Evolutionary conservation across 208 protist genomes (phyloP).

Genomic region (Wallacemonas sp.): DNA sequence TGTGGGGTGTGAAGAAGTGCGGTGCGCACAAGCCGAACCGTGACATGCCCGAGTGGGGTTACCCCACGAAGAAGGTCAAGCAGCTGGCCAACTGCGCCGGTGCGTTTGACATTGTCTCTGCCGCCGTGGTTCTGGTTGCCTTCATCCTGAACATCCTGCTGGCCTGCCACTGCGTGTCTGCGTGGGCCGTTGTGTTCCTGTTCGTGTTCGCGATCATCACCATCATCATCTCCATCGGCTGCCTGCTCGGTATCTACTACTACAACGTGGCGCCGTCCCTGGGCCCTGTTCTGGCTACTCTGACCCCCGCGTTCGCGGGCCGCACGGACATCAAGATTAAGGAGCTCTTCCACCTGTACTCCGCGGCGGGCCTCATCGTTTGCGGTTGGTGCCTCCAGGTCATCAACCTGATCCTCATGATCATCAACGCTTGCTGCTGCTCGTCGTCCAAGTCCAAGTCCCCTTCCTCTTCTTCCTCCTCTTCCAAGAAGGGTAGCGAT

Average conservation of each 20-base stretch:
- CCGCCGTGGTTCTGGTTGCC: conserved; percentile 6
- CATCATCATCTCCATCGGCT: conserved; percentile 25
- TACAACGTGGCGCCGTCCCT: not conserved
- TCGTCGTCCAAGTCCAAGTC: no score
- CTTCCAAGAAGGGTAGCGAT: no score
- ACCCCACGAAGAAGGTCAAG: conserved; percentile 12
- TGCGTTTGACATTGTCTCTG: conserved; percentile 23
- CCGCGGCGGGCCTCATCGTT: conserved; percentile 13
- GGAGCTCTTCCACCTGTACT: conserved; percentile 23
- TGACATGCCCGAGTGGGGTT: not conserved
- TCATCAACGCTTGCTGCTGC: conserved; percentile 27
- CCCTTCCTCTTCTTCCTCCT: no score
- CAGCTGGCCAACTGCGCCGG: conserved; percentile 15
- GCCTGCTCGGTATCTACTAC: conserved; percentile 27
- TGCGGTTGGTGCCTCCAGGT: conserved; percentile 28
- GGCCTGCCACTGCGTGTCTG: conserved; percentile 16
- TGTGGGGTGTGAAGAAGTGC: conserved; percentile 24
- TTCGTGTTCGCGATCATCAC: conserved; percentile 20
- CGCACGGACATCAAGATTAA: not conserved
- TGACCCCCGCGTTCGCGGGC: not conserved
- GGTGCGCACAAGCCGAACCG: conserved; percentile 21
- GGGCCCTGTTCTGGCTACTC: not conserved
- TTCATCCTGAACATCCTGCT: conserved; percentile 17
- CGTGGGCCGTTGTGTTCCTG: not conserved
- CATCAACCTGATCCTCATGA: conserved; percentile 27